These are phyloP conservation scores for Botrytis cinerea DNA, from an alignment of 2,329 filamentous ascomycete genomes.

Conservation along the genomic window DNA sequence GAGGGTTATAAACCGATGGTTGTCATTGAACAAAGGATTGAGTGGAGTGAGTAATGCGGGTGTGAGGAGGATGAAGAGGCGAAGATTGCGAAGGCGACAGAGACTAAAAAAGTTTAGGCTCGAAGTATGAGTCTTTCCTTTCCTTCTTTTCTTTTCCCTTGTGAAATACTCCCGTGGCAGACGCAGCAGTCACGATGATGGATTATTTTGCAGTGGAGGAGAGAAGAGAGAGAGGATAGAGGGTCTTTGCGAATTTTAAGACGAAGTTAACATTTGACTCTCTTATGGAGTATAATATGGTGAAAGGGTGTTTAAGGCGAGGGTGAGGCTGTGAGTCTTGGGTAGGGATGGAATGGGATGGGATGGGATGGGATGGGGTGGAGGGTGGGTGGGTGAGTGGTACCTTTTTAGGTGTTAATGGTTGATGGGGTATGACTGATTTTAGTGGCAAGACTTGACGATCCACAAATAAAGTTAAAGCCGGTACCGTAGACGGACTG, in stretches of 20 bases:
- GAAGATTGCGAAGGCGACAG: slow-evolving; percentile 27
- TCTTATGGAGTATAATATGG: not conserved
- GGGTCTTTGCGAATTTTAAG: not conserved
- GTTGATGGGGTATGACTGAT: slow-evolving; percentile 22
- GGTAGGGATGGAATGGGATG: not conserved
- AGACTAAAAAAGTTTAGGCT: slow-evolving; percentile 14
- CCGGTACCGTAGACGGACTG: not conserved
- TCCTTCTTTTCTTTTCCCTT: not conserved
- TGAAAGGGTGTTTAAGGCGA: not conserved
- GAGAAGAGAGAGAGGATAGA: not conserved
- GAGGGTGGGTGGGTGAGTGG: not conserved
- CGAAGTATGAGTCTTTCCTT: slow-evolving; percentile 13
- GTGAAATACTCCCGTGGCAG: not conserved
- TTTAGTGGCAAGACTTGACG: slow-evolving; percentile 22
- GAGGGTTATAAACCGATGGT: slow-evolving; percentile 30
- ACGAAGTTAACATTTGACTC: slow-evolving; percentile 3
- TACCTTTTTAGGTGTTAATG: slow-evolving; percentile 10
- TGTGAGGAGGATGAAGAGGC: slow-evolving; percentile 27
- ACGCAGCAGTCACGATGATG: slow-evolving; percentile 16
- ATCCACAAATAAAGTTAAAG: slow-evolving; percentile 6
- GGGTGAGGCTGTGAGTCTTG: slow-evolving; percentile 5
- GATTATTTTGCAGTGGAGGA: not conserved
- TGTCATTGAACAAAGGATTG: slow-evolving; percentile 34
- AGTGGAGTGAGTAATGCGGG: slow-evolving; percentile 35
- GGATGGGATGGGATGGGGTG: too few relatives aligned